These are phyloP conservation scores for Mrakia blollopis DNA, from an alignment of 768 basidiomycete species.

Conservation along the genomic window DNA sequence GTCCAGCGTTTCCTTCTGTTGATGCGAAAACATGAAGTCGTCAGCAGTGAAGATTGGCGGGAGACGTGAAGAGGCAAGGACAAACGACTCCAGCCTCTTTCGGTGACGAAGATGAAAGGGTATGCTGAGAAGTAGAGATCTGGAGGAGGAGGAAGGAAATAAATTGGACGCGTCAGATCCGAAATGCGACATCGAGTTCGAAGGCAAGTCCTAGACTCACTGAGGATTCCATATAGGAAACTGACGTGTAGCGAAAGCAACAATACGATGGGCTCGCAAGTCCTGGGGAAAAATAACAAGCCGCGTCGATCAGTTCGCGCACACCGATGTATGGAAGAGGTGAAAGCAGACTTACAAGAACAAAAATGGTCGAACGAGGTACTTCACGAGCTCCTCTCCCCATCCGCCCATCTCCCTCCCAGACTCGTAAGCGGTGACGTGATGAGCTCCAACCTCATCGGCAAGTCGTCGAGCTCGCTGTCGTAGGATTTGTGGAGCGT, in stretches of 20 bases:
- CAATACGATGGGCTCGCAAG: conserved; percentile 22
- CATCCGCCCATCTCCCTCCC: conserved; percentile 21
- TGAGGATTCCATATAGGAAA: conserved; percentile 30
- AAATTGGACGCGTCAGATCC: not conserved
- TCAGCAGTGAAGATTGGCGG: not conserved
- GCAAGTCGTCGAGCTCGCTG: conserved; percentile 16
- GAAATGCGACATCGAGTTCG: not conserved
- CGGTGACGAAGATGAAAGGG: conserved; percentile 21
- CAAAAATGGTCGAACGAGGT: conserved; percentile 30
- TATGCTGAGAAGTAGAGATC: conserved; percentile 24
- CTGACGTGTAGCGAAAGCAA: conserved; percentile 23
- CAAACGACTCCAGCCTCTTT: conserved; percentile 21
- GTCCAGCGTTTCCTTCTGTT: conserved; percentile 14
- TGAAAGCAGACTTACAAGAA: conserved; percentile 13
- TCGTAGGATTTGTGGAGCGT: conserved; percentile 20
- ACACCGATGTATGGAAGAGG: not conserved
- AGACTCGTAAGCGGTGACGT: conserved; percentile 28
- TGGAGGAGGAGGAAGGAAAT: not conserved
- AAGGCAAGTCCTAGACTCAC: not conserved
- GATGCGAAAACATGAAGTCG: too few relatives aligned
- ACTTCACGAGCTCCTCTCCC: conserved; percentile 21
- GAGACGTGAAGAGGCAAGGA: not conserved
- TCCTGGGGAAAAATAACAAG: not conserved
- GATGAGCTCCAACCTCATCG: conserved; percentile 4
- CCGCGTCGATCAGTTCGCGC: not conserved